Evolutionary conservation across 2,329 filamentous ascomycete species (phyloP).

Genomic region (Ophiosphaerella korrae): DNA sequence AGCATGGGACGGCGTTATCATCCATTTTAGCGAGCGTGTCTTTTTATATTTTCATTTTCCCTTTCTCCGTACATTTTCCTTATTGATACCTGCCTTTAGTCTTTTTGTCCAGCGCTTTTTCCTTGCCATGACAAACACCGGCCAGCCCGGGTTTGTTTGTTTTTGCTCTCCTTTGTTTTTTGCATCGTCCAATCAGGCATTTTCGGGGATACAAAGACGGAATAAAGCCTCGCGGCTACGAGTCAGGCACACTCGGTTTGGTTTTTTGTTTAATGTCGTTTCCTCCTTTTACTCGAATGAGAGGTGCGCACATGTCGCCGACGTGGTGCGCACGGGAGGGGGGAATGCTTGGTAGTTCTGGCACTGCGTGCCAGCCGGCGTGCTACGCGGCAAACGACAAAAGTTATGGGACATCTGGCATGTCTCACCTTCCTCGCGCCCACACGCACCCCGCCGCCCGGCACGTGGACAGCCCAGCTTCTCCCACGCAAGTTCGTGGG

Average conservation of each 20-base stretch:
- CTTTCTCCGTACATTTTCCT: constrained; percentile 42
- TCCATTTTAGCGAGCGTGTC: constrained; percentile 50
- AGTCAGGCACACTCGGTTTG: constrained; percentile 47
- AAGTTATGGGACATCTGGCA: constrained; percentile 47
- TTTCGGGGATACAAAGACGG: constrained; percentile 43
- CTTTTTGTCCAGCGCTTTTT: constrained; percentile 52
- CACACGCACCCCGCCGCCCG: too few species aligned
- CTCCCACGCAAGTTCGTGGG: too few species aligned
- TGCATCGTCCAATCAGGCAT: constrained; percentile 44
- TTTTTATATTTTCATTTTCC: constrained; percentile 43
- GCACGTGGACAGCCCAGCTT: too few species aligned
- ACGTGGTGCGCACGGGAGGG: background rate
- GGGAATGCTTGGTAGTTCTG: constrained; percentile 18
- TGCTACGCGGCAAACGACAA: constrained; percentile 45
- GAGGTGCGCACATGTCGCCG: too few species aligned
- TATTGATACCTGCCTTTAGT: constrained; percentile 51
- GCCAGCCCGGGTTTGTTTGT: constrained; percentile 44
- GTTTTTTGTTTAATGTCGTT: constrained; percentile 50
- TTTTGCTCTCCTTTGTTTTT: constrained; percentile 40
- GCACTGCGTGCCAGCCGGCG: constrained; percentile 47
- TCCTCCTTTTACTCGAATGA: constrained; percentile 33
- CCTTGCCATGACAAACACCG: constrained; percentile 41
- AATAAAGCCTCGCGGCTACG: constrained; percentile 52
- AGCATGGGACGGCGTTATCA: constrained; percentile 62
- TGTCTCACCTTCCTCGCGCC: constrained; percentile 35